phyloP scores from a whole-genome alignment of 352 stramenopile species.

The Peronospora farinosa region DNA sequence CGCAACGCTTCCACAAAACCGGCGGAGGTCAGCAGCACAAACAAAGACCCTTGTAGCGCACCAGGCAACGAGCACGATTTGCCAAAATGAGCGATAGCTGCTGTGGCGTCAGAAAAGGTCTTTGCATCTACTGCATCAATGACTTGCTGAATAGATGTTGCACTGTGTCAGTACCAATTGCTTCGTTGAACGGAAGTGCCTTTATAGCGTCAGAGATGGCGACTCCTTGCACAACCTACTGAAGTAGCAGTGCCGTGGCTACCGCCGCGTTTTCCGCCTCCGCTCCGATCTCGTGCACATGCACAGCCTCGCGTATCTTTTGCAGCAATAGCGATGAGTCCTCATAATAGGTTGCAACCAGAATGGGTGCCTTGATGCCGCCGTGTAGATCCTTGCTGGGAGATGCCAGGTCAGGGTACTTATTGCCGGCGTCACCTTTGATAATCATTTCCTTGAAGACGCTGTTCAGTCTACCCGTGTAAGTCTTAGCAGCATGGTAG shows the following conservation, averaged over 20 bases:
- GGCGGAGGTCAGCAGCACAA: slow-evolving; percentile 44
- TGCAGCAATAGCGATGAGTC: slow-evolving; percentile 34
- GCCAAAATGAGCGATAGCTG: slow-evolving; percentile 44
- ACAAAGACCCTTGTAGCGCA: slow-evolving; percentile 50
- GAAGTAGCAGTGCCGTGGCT: slow-evolving; percentile 42
- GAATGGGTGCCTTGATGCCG: slow-evolving; percentile 48
- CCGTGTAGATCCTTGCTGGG: slow-evolving; percentile 55
- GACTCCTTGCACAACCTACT: slow-evolving; percentile 39
- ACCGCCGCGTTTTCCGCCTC: slow-evolving; percentile 48
- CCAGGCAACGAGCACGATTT: slow-evolving; percentile 56
- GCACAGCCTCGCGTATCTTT: slow-evolving; percentile 40
- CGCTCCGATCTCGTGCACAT: slow-evolving; percentile 49
- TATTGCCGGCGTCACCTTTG: slow-evolving; percentile 56
- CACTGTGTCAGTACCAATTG: slow-evolving; percentile 26
- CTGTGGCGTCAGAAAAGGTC: slow-evolving; percentile 37
- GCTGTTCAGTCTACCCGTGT: slow-evolving; percentile 53
- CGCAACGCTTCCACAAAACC: slow-evolving; percentile 43
- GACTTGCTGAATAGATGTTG: slow-evolving; percentile 36
- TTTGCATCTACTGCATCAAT: slow-evolving; percentile 40
- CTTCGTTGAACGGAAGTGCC: slow-evolving; percentile 32
- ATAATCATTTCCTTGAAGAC: slow-evolving; percentile 63
- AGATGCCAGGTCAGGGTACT: slow-evolving; percentile 44
- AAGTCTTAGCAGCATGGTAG: slow-evolving; percentile 51
- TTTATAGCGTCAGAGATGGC: slow-evolving; percentile 33
- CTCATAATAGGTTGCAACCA: slow-evolving; percentile 49